Evolutionary conservation across 768 basidiomycete species (phyloP), one percentile per base, ranked within the genome.

Genomic region (Suillus sp.): DNA sequence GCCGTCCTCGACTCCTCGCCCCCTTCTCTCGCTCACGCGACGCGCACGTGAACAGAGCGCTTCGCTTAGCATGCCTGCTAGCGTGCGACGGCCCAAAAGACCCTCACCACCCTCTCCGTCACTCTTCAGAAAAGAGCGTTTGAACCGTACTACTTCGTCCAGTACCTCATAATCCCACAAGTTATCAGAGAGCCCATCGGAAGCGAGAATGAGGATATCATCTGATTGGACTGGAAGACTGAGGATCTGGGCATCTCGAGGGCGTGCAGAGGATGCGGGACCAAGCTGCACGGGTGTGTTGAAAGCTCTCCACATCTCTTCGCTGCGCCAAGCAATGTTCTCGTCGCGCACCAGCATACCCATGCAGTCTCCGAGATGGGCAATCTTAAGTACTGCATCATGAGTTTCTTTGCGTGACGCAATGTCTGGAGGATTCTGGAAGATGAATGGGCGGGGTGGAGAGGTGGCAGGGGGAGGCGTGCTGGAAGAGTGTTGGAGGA

Each of bases 241-340:
- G 67, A 89, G 85, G 6, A 88, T 77, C 63, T 88, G 88, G 2
- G 92, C 91, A 56, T 92, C 84, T 22, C 81, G 71, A 18, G 91
- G 89, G 30, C 81, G 83, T 22, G 87, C 86, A n/a, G 82, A 76
- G 2, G 83, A 83, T 47, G 83, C 78, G 2, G 87, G 86, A 8
- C 87, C 87, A 35, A 90, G 85, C 68, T 88, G 87, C 34, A 82
- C 79, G 0, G 86, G 87, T n/a, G 83, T 84, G 68, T 88, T 88
- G 74, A 88, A 88, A 16, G 82, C 84, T 84, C 93, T 95, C 86
- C 95, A 95, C 92, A 96, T 96, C 75, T 97, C 96, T 48, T 92
- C 86, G 56, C 88, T 91, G 37, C 95, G 83, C 88, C 94, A 97
- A 1, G 87, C 85, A 50, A 97, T 87, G 60, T 86, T 80, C 51